Conservation (phyloP, 176 grass and related monocot species). For the Elaeis guineensis region DNA sequence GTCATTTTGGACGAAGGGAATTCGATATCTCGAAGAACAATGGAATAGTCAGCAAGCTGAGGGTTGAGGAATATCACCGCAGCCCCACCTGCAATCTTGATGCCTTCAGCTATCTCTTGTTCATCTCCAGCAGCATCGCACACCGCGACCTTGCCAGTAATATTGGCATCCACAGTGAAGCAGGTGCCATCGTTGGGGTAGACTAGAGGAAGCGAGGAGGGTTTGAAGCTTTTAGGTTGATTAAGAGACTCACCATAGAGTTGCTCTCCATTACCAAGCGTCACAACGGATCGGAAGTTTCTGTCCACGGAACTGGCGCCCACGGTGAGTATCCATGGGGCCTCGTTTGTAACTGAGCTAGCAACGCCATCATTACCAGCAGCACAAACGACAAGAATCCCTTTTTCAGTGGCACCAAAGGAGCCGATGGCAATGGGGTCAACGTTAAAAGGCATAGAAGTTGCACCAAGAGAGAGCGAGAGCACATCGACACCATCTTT, state of each 20-base stretch:
- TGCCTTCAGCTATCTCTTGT: not conserved
- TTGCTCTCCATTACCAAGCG: conserved; percentile 11
- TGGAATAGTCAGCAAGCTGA: too few relatives aligned
- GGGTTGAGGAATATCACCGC: too few relatives aligned
- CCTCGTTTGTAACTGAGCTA: conserved; percentile 21
- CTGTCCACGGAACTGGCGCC: conserved; percentile 30
- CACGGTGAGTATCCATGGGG: conserved; percentile 58
- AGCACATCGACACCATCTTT: conserved; percentile 6
- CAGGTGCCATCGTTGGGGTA: not conserved
- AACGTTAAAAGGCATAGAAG: not conserved
- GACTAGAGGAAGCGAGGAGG: not conserved
- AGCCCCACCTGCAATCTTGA: not conserved
- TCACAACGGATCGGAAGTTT: not conserved
- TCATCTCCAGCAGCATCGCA: not conserved
- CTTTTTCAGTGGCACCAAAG: not conserved
- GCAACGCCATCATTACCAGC: conserved; percentile 23
- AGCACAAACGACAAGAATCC: not conserved
- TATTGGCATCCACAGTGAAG: not conserved
- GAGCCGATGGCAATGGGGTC: not conserved
- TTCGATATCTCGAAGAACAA: too few relatives aligned
- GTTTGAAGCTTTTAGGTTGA: not conserved
- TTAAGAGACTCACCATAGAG: conserved; percentile 24
- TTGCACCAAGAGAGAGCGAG: not conserved
- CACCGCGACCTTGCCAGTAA: conserved; percentile 8
- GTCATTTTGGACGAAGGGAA: too few relatives aligned